Conservation (phyloP, 73 alveolate genomes). For the Urostyla sp. region DNA sequence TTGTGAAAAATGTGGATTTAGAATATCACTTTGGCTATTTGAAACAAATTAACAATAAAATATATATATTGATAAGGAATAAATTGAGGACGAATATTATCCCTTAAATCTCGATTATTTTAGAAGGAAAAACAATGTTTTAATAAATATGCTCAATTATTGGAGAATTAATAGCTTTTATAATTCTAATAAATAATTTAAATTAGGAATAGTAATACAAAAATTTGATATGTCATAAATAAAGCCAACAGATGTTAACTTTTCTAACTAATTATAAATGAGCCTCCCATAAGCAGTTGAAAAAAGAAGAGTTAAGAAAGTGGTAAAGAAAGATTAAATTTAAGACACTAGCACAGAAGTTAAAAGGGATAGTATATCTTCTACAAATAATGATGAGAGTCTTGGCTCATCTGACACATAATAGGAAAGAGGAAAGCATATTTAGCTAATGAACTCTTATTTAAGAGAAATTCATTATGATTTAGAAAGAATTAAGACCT, state of each 20-base stretch:
- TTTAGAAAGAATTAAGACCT: slow-evolving; percentile 21
- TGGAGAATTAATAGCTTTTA: slow-evolving; percentile 21
- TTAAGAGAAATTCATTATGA: slow-evolving; percentile 50
- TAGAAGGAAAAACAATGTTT: not conserved
- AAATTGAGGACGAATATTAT: slow-evolving; percentile 44
- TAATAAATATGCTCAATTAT: slow-evolving; percentile 18
- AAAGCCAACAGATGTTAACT: slow-evolving; percentile 15
- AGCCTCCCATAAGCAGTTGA: not conserved
- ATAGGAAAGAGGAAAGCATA: slow-evolving; percentile 18
- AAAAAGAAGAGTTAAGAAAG: not conserved
- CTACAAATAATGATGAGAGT: not conserved
- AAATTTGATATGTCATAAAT: not conserved
- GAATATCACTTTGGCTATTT: slow-evolving; percentile 29
- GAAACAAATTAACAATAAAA: not conserved
- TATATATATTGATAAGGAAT: slow-evolving; percentile 15
- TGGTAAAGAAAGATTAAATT: not conserved
- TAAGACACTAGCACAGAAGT: not conserved
- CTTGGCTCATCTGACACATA: not conserved
- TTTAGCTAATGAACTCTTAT: not conserved
- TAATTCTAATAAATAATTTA: not conserved
- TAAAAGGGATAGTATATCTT: slow-evolving; percentile 3
- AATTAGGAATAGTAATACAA: slow-evolving; percentile 20
- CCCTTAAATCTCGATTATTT: slow-evolving; percentile 5
- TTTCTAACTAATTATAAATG: not conserved
- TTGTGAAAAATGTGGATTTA: slow-evolving; percentile 17